Evolutionary conservation across 768 basidiomycete species (phyloP), one percentile per base, ranked within the genome.

Genomic region (Tephrocybe rancida): DNA sequence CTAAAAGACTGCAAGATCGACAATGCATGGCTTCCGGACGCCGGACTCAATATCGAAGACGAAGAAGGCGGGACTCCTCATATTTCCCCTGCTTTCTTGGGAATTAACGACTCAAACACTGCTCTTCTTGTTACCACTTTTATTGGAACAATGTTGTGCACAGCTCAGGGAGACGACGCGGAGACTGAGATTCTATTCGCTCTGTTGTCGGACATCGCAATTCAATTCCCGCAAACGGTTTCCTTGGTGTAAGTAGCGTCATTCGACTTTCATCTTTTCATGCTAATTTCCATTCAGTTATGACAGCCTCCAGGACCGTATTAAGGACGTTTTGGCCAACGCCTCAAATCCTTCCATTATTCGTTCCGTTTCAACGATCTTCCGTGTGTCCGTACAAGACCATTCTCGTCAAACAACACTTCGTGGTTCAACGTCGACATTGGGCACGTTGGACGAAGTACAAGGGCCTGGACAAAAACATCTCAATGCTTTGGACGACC

Each of bases 161-260:
- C 83, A 6, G 86, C 90, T 1, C 86, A 91, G 62, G 85, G 87
- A 2, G 90, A 92, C 57, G 90, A 92, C 58, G 75, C 78, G 1
- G 95, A 97, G 70, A 87, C 86, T 2, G 83, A 92, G 65, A 86
- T 95, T 35, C 68, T 95, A 41, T 95, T 88, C 67, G 78, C 78
- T 43, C 66, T 96, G 27, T 76, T 97, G 26, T 82, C 89, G 26
- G 87, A 92, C 38, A 79, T 92, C 13, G 81, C 85, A 14, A 70
- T 71, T 6, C 69, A 74, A 8, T 88, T 84, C 67, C 92, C 92
- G 1, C 89, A 93, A 18, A 78, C 86, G 19, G 74, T 92, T 21
- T 73, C 84, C 1, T 77, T 91, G 65, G 79, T 82, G 92, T 93
- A 73, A 55, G 92, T 82, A 37, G 59, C 56, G 35, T 55, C 50